phyloP scores from a whole-genome alignment of 1,284 basidiomycete species.

The Heterobasidion parviporum region DNA sequence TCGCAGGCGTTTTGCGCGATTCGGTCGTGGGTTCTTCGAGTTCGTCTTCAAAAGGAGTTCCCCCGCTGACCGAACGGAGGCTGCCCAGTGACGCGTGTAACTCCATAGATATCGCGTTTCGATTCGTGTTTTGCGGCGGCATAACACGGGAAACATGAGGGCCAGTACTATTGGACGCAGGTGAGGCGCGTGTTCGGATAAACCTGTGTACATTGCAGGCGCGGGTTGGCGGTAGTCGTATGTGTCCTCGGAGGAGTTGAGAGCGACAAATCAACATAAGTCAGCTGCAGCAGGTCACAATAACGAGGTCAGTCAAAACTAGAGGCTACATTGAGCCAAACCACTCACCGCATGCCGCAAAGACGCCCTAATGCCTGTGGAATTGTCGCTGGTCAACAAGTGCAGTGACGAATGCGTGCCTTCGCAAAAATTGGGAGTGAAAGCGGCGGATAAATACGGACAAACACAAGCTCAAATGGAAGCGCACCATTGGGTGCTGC shows the following conservation, averaged over 20 bases:
- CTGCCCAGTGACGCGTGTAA: background rate
- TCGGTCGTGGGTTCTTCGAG: background rate
- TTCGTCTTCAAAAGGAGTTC: background rate
- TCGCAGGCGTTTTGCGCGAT: background rate
- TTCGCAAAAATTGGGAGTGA: background rate
- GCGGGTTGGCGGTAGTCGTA: conserved; percentile 2
- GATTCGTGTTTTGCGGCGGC: background rate
- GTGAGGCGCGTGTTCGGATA: background rate
- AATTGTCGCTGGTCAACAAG: background rate
- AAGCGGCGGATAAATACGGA: background rate
- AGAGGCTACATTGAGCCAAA: background rate
- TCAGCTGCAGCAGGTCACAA: conserved; percentile 9
- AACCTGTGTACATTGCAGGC: conserved; percentile 2
- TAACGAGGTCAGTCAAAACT: too few species aligned
- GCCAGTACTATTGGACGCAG: background rate
- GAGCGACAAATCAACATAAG: conserved; percentile 18
- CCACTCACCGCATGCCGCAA: conserved; percentile 43
- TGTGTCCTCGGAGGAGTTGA: conserved; percentile 9
- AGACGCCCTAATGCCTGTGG: background rate
- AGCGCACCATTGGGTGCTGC: too few species aligned
- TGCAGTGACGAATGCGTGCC: background rate
- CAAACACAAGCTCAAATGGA: background rate
- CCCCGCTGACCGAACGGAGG: background rate
- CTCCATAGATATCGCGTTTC: background rate
- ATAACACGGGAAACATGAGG: background rate